Percentiles rank a stretch among this genome's conserved stretches.
These are phyloP conservation scores for Cladorrhinum sp. DNA, from an alignment of 2,329 filamentous ascomycete species.

Conservation along the genomic window DNA sequence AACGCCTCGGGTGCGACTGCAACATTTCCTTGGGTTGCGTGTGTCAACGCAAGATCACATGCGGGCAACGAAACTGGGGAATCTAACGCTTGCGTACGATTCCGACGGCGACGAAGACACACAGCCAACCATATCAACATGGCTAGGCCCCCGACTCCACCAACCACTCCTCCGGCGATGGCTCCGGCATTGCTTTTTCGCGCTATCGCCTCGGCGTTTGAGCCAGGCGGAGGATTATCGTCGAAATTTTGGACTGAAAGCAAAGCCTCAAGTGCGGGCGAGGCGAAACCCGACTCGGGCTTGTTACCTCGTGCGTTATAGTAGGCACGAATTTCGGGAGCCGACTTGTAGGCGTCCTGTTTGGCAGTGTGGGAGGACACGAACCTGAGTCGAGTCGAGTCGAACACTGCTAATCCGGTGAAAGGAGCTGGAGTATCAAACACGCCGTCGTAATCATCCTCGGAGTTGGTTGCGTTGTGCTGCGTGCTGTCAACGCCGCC, in stretches of 20 bases:
- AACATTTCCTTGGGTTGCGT: neutral
- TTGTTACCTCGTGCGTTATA: conserved; percentile 19
- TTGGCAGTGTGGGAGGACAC: conserved; percentile 13
- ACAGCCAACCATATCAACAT: conserved; percentile 20
- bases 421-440: conserved; percentile 22
- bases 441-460: conserved; percentile 12
- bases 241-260: conserved; percentile 14
- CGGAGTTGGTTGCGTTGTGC: neutral
- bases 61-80: neutral
- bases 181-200: conserved; percentile 25
- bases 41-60: neutral
- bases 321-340: conserved; percentile 15
- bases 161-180: conserved; percentile 28
- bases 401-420: conserved; percentile 26
- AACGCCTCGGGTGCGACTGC: neutral
- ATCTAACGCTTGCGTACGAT: neutral
- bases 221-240: neutral
- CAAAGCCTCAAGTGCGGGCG: conserved; percentile 5
- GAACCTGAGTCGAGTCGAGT: conserved; percentile 21
- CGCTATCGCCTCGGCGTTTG: neutral
- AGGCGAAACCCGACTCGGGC: conserved; percentile 14
- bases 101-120: neutral
- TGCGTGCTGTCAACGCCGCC: conserved; percentile 30
- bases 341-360: conserved; percentile 15
- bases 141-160: conserved; percentile 14